Evolutionary conservation across 306 rosid species (phyloP).

Genomic region (Rubus idaeus): DNA sequence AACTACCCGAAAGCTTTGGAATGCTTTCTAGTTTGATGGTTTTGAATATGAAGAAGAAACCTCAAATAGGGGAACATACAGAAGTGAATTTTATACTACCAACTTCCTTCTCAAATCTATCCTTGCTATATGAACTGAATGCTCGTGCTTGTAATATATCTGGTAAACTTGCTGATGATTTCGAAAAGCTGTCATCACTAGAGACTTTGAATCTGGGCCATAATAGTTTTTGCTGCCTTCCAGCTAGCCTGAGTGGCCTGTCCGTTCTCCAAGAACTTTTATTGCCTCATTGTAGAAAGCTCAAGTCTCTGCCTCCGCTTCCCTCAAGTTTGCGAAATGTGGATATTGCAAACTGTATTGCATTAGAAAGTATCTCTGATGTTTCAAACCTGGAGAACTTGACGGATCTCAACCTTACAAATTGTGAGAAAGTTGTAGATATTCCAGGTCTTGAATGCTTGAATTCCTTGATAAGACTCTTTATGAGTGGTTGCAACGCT

Average conservation of each 20-base stretch:
- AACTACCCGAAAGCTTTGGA: conserved; percentile 62
- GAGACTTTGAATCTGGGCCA: conserved; percentile 42
- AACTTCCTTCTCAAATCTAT: conserved; percentile 49
- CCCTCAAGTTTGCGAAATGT: conserved; percentile 57
- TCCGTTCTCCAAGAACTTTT: conserved; percentile 39
- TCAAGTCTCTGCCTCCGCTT: conserved; percentile 58
- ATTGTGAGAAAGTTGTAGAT: conserved; percentile 49
- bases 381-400: conserved; percentile 49
- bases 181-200: conserved; percentile 45
- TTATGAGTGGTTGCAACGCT: conserved; percentile 46
- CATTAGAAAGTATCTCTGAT: conserved; percentile 46
- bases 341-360: conserved; percentile 43
- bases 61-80: neutral
- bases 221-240: conserved; percentile 54
- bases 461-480: conserved; percentile 50
- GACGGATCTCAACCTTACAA: conserved; percentile 48
- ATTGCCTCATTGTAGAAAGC: conserved; percentile 39
- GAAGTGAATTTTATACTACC: conserved; percentile 31
- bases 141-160: conserved; percentile 49
- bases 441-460: conserved; percentile 67
- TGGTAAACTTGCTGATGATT: conserved; percentile 57
- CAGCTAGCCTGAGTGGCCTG: conserved; percentile 54
- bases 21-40: conserved; percentile 52
- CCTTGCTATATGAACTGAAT: conserved; percentile 38
- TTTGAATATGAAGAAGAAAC: conserved; percentile 44